Evolutionary conservation across 805 yeast species (phyloP).

Genomic region (Nakazawaea holstii): DNA sequence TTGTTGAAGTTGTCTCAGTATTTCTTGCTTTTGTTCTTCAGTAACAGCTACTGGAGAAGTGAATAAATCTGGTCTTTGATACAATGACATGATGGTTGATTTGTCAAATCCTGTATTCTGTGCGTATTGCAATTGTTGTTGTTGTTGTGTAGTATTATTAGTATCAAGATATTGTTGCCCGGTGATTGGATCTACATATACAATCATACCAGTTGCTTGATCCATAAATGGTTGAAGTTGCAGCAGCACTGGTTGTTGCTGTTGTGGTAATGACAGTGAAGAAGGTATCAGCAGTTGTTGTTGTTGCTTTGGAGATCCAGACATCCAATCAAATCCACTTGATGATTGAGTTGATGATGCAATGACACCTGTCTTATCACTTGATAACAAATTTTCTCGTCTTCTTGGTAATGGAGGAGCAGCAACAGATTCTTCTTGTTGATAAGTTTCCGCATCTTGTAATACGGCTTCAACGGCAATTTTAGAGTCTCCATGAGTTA

Average conservation of each 20-base stretch:
- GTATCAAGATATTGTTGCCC: slow-evolving; percentile 60
- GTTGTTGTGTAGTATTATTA: slow-evolving; percentile 14
- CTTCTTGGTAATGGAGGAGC: slow-evolving; percentile 47
- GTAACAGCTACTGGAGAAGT: slow-evolving; percentile 25
- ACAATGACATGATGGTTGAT: slow-evolving; percentile 34
- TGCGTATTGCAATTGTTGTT: slow-evolving; percentile 14
- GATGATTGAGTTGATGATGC: slow-evolving; percentile 25
- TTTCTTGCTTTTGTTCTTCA: slow-evolving; percentile 8
- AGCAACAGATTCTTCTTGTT: slow-evolving; percentile 20
- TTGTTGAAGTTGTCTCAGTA: slow-evolving; percentile 3
- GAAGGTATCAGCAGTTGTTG: slow-evolving; percentile 21
- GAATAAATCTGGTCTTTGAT: slow-evolving; percentile 31
- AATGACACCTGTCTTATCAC: slow-evolving; percentile 28
- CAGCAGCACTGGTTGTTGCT: slow-evolving; percentile 30
- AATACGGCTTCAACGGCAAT: slow-evolving; percentile 50
- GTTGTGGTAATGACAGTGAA: slow-evolving; percentile 12
- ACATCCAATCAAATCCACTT: slow-evolving; percentile 8
- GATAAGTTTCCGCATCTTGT: slow-evolving; percentile 24
- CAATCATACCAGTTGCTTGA: slow-evolving; percentile 62
- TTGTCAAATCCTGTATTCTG: slow-evolving; percentile 24
- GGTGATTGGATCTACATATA: slow-evolving; percentile 55
- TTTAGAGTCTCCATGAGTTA: slow-evolving; percentile 54
- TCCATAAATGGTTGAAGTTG: slow-evolving; percentile 62
- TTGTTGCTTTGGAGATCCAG: slow-evolving; percentile 11
- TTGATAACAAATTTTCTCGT: slow-evolving; percentile 25